phyloP scores from a whole-genome alignment of 1,284 basidiomycete species.

The Ceraceosorus guamensis region DNA sequence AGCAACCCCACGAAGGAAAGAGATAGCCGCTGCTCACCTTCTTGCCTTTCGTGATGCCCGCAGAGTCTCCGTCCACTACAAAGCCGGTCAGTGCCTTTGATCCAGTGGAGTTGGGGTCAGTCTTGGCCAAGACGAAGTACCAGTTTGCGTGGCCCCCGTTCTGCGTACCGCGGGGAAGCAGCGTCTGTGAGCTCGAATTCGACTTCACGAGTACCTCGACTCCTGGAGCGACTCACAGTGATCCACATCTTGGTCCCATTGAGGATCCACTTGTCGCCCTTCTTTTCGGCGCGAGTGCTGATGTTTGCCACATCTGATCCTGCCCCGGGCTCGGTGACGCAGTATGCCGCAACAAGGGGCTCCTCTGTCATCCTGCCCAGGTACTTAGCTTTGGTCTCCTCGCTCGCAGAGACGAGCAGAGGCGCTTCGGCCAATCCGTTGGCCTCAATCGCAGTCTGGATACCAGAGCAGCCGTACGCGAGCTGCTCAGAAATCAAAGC shows the following conservation, averaged over 20 bases:
- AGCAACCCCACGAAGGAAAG: constrained; percentile 57
- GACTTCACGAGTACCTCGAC: too few relatives aligned
- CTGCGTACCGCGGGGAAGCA: not conserved
- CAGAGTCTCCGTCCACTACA: constrained; percentile 54
- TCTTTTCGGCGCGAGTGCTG: constrained; percentile 51
- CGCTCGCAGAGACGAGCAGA: constrained; percentile 53
- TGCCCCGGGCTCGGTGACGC: constrained; percentile 55
- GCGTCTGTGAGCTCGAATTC: constrained; percentile 51
- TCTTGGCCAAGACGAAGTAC: constrained; percentile 57
- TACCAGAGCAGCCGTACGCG: constrained; percentile 55
- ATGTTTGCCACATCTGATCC: constrained; percentile 55
- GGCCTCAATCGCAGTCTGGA: constrained; percentile 53
- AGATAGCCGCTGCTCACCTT: too few relatives aligned
- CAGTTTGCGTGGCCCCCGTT: constrained; percentile 55
- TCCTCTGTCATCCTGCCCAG: constrained; percentile 57
- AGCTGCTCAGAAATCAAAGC: constrained; percentile 54
- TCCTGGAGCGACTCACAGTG: constrained; percentile 52
- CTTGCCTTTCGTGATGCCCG: constrained; percentile 52
- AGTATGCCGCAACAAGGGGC: constrained; percentile 56
- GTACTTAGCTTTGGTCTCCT: constrained; percentile 55
- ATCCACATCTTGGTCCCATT: constrained; percentile 55
- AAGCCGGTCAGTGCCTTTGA: constrained; percentile 56
- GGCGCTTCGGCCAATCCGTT: constrained; percentile 56
- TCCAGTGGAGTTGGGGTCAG: constrained; percentile 52
- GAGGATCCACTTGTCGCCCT: constrained; percentile 53